Evolutionary conservation across 1,284 basidiomycete species (phyloP), one percentile per base, ranked within the genome.

Genomic region (Pterula multifida): DNA sequence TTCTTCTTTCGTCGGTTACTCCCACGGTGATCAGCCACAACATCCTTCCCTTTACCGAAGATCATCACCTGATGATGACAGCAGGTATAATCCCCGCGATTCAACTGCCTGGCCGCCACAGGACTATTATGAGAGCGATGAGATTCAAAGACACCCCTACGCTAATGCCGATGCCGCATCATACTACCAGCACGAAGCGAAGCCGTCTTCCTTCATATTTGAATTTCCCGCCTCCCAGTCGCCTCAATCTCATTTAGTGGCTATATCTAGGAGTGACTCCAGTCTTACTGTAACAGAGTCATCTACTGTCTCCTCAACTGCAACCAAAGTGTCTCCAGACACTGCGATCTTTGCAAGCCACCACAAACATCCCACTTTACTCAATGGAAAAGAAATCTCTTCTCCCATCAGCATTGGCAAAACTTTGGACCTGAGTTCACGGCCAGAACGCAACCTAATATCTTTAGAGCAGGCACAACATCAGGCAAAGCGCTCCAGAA

Each of bases 391-490:
- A 57, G 72, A 71, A 49, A 79, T 80, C 23, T 79, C 77, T 19
- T 70, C 68, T 6, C 78, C 77, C 2, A 64, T 77, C 26, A 22
- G 39, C 19, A 11, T 45, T 22, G 49, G 19, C 17, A 61, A 65
- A 48, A 68, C 36, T 61, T 58, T 22, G 62, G 55, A 53, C 58
- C 66, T 32, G 52, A 63, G 49, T 63, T 6, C n/a, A 11, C 19
- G 39, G 39, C 21, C 39, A 19, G 39, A 42, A 9, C 39, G 39
- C 13, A 70, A 75, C 36, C 71, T 88, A 26, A 87, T 89, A 48
- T 77, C 85, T 3, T 68, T 87, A 46, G 81, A 86, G 59, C 81
- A 89, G 63, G 85, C 85, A 2, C 76, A 83, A 57, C 79, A 79
- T 12, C 76, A 78, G 68, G 77, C 70, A 61, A 72, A 32, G 39